Evolutionary conservation across 2,329 filamentous ascomycete genomes (phyloP), one percentile per base, ranked within the genome.

Genomic region (Chrysosporium queenslandicum): DNA sequence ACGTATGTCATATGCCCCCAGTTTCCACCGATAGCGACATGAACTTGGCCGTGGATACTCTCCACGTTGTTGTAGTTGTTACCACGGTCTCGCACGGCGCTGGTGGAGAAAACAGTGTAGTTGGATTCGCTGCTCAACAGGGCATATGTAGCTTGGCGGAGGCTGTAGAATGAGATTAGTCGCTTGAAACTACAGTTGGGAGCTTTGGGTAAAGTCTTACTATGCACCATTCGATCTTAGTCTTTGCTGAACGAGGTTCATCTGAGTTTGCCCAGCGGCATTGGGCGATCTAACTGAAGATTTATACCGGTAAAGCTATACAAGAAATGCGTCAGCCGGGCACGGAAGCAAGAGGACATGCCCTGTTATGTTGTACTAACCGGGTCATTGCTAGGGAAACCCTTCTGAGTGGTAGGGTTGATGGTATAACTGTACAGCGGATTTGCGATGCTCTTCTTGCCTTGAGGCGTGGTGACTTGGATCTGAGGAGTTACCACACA

Each of bases 1-100:
- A 82, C 80, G 65, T 79, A 85, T 39, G 77, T 79, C 79, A 86
- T 85, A 60, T 87, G 84, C 1, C 85, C 83, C 32, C 75, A 74
- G 54, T 69, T 66, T 50, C 77, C 69, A 29, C 78, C 85, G 2
- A 77, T 73, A 46, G 77, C 72, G 29, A 76, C 76, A 56, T 77
- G 74, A 30, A 76, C 68, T 27, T 62, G 65, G 58, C 74, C 73
- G 57, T 77, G 74, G 20, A 77, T 58, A 21, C 65, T 66, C 55
- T 77, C 74, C 2, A 77, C 54, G 49, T 61, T 62, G 37, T 61
- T 61, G 37, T 59, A 60, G 21, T 51, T 55, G 9, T 39, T 47
- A 2, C 51, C 52, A 16, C 53, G 46, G 43, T 60, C 53, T 14
- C 47, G 41, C 9, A 60, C 50, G 1, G 58, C 52, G 12, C 52